phyloP scores from a whole-genome alignment of 306 rosid genomes.

The Cyclanthera cordifolia region DNA sequence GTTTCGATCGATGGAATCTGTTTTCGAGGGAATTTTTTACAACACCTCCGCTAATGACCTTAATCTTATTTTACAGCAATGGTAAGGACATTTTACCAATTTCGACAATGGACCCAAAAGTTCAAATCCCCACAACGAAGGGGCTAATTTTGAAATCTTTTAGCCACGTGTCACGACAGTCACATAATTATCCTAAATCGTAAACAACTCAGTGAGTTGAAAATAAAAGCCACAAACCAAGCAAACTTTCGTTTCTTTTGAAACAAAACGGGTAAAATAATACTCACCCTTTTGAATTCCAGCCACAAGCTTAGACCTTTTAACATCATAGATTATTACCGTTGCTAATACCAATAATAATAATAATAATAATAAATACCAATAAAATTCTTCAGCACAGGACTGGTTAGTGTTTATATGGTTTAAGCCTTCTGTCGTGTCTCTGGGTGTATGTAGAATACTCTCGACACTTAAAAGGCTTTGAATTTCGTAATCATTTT shows the following conservation, averaged over 20 bases:
- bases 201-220: constrained; percentile 28
- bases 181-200: constrained; percentile 51
- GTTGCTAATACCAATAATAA: constrained; percentile 2
- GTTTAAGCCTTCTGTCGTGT: constrained; percentile 28
- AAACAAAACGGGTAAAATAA: not conserved
- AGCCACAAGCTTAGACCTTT: not conserved
- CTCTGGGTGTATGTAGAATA: constrained; percentile 16
- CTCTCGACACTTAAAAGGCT: not conserved
- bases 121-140: too few species aligned
- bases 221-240: constrained; percentile 15
- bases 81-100: not conserved
- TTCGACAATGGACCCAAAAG: not conserved
- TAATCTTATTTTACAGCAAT: not conserved
- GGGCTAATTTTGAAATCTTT: too few species aligned
- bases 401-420: not conserved
- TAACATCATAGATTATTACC: not conserved
- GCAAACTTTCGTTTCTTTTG: constrained; percentile 6
- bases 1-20: too few species aligned
- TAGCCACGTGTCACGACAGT: constrained; percentile 35
- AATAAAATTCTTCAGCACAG: not conserved
- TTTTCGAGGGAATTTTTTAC: too few species aligned
- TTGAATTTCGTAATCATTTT: not conserved
- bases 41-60: not conserved
- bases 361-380: too few species aligned
- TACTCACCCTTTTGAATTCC: not conserved